phyloP scores from a whole-genome alignment of 306 rosid species.

The Cicer yamashitae region DNA sequence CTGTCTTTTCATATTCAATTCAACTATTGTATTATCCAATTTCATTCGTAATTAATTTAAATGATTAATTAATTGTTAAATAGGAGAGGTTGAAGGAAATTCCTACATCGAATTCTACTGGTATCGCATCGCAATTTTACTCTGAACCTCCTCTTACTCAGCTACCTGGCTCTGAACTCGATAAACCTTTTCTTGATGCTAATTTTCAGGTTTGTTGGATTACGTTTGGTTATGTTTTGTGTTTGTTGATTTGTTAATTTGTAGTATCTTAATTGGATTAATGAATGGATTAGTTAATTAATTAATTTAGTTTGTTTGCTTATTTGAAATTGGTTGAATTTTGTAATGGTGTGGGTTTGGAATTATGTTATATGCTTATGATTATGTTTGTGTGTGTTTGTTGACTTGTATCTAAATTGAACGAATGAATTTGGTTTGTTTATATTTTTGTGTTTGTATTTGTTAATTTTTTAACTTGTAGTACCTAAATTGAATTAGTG shows the following conservation, averaged over 20 bases:
- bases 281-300: no score
- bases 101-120: constrained; percentile 66
- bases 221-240: neutral
- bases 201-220: constrained; percentile 62
- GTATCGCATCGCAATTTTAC: constrained; percentile 56
- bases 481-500: neutral
- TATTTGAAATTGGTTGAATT: no score
- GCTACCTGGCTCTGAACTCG: constrained; percentile 81
- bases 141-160: constrained; percentile 30
- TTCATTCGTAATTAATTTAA: neutral
- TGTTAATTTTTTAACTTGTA: neutral
- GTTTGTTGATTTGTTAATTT: neutral
- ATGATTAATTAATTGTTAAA: neutral
- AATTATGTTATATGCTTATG: neutral
- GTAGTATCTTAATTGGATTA: neutral
- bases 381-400: neutral
- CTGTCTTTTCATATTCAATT: neutral
- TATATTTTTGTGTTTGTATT: neutral
- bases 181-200: constrained; percentile 65
- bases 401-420: no score
- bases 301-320: no score
- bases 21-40: neutral
- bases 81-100: constrained; percentile 90
- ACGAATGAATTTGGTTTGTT: neutral
- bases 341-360: no score